These are phyloP conservation scores for Apiospora malaysiana DNA, from an alignment of 2,329 filamentous ascomycete species.

Conservation along the genomic window DNA sequence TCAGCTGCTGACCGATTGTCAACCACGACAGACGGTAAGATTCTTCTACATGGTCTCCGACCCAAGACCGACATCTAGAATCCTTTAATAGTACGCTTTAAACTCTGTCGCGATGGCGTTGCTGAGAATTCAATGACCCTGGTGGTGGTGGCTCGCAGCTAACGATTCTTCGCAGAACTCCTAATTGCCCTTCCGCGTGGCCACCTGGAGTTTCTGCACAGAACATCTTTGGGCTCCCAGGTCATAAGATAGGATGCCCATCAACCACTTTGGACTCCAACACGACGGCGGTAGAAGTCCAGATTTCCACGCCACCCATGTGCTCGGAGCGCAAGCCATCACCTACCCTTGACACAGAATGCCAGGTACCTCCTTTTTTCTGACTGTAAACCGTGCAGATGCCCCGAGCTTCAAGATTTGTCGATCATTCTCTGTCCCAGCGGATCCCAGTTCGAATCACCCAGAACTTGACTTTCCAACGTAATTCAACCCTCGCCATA, in stretches of 20 bases:
- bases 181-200: not conserved
- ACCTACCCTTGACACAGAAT: not conserved
- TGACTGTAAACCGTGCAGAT: not conserved
- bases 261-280: not conserved
- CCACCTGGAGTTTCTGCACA: not conserved
- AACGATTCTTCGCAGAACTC: not conserved
- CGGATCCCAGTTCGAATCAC: not conserved
- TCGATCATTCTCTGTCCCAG: not conserved
- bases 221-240: not conserved
- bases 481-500: not conserved
- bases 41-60: not conserved
- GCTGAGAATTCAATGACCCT: not conserved
- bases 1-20: not conserved
- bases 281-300: not conserved
- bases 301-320: not conserved
- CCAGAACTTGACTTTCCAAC: no score
- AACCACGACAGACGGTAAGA: not conserved
- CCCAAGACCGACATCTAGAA: not conserved
- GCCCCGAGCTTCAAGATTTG: not conserved
- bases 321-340: not conserved
- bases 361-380: not conserved
- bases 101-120: not conserved
- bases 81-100: not conserved
- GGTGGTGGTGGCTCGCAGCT: not conserved
- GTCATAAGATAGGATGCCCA: not conserved